These are phyloP conservation scores for Moelleriella libera DNA, from an alignment of 2,329 filamentous ascomycete species.

Conservation along the genomic window DNA sequence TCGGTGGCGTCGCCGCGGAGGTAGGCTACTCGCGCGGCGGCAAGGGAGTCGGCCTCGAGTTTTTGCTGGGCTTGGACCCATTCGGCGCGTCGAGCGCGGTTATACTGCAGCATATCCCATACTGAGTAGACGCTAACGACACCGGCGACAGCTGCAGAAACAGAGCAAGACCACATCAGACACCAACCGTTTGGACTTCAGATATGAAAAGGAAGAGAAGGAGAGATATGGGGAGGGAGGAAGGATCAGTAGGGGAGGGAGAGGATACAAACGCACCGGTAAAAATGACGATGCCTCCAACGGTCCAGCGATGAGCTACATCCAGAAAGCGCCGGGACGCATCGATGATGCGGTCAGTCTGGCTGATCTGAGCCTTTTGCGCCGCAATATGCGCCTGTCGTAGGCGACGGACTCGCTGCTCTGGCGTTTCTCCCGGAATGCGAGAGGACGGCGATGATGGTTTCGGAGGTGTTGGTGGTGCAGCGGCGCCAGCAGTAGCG, in stretches of 20 bases:
- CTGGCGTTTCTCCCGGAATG: conserved; percentile 43
- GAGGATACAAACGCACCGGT: conserved; percentile 28
- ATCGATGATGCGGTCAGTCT: conserved; percentile 34
- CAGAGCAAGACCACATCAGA: not conserved
- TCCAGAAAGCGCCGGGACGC: conserved; percentile 36
- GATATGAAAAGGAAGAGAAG: too few relatives aligned
- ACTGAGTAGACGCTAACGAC: conserved; percentile 44
- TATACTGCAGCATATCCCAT: conserved; percentile 47
- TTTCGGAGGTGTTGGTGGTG: conserved; percentile 9
- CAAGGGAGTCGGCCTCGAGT: conserved; percentile 38
- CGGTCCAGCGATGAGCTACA: conserved; percentile 39
- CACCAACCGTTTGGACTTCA: too few relatives aligned
- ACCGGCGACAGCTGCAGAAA: conserved; percentile 32
- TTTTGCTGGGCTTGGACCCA: conserved; percentile 41
- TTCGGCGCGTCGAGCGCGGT: conserved; percentile 44
- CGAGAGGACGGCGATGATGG: conserved; percentile 11
- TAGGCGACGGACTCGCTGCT: conserved; percentile 54
- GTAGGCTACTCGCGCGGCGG: conserved; percentile 44
- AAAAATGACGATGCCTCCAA: conserved; percentile 39
- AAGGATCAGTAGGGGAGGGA: too few relatives aligned
- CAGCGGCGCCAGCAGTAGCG: conserved; percentile 16
- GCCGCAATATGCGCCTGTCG: conserved; percentile 55
- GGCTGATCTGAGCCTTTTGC: conserved; percentile 41
- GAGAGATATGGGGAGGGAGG: too few relatives aligned
- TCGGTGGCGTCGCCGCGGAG: conserved; percentile 42